Evolutionary conservation across 129 eudicot species (phyloP).

Genomic region (Kitagawia praeruptora): DNA sequence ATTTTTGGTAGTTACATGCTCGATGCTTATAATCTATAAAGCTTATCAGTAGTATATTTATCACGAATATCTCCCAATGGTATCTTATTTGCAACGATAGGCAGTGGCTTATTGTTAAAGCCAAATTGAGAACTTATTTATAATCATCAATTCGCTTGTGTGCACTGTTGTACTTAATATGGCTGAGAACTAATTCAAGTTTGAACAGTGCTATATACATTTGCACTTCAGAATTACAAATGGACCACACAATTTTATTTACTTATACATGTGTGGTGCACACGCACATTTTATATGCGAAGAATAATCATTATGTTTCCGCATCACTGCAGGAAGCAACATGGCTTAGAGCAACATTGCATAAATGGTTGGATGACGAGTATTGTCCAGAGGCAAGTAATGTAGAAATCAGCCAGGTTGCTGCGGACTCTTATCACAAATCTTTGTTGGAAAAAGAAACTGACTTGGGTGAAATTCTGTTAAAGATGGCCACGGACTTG

Average conservation of each 20-base stretch:
- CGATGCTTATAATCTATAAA: neutral
- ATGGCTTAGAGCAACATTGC: slow-evolving; percentile 76
- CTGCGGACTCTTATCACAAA: slow-evolving; percentile 60
- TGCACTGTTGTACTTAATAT: neutral
- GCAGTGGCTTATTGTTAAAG: neutral
- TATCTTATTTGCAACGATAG: neutral
- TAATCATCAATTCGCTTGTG: neutral
- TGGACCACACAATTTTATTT: neutral
- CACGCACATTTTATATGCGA: neutral
- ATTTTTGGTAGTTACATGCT: neutral
- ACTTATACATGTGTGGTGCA: neutral
- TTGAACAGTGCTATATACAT: neutral
- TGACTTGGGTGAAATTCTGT: too few species aligned
- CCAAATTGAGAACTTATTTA: neutral
- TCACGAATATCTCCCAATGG: neutral
- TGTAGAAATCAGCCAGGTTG: slow-evolving; percentile 73
- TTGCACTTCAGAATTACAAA: neutral
- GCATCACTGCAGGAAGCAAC: slow-evolving; percentile 62
- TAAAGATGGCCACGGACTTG: too few species aligned
- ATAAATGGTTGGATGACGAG: slow-evolving; percentile 93
- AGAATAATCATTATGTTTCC: slow-evolving; percentile 14
- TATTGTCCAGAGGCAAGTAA: slow-evolving; percentile 78
- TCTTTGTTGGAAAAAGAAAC: too few species aligned
- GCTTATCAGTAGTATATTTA: neutral
- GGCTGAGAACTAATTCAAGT: neutral